phyloP scores from a whole-genome alignment of 768 basidiomycete genomes.

The Suillus hirtellus region DNA sequence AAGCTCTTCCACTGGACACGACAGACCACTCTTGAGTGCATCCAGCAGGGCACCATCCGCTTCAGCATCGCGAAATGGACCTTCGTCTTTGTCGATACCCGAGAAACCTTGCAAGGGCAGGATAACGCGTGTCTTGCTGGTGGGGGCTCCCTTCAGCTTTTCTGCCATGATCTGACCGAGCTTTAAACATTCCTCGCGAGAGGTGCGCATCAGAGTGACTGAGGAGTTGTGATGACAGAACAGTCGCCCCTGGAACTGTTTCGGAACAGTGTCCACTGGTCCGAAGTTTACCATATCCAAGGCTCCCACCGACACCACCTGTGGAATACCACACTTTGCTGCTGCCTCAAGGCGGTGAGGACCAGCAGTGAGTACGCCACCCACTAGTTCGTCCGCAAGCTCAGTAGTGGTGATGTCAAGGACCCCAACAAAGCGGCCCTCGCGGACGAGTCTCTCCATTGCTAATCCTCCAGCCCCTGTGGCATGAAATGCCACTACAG shows the following conservation, averaged over 20 bases:
- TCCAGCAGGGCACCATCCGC: conserved; percentile 25
- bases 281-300: conserved; percentile 38
- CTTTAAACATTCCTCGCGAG: conserved; percentile 23
- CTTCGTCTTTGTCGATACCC: conserved; percentile 23
- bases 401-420: conserved; percentile 35
- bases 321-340: conserved; percentile 21
- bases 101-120: conserved; percentile 30
- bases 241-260: conserved; percentile 17
- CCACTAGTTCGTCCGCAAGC: conserved; percentile 33
- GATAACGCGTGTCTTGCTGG: conserved; percentile 22
- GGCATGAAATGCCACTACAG: conserved; percentile 27
- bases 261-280: conserved; percentile 25
- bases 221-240: conserved; percentile 28
- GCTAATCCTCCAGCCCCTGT: conserved; percentile 30
- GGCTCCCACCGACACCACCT: conserved; percentile 33
- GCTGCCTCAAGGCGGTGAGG: conserved; percentile 30
- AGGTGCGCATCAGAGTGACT: conserved; percentile 34
- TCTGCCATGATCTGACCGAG: conserved; percentile 24
- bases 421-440: conserved; percentile 28
- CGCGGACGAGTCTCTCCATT: conserved; percentile 31
- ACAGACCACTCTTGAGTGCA: conserved; percentile 18
- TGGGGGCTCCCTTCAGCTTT: conserved; percentile 21
- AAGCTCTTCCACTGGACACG: conserved; percentile 23
- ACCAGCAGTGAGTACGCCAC: conserved; percentile 30
- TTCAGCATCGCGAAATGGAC: conserved; percentile 26